Percentiles rank a stretch among this genome's conserved stretches.
Evolutionary conservation across 306 rosid genomes (phyloP).

Genomic region (Glycyrrhiza uralensis): DNA sequence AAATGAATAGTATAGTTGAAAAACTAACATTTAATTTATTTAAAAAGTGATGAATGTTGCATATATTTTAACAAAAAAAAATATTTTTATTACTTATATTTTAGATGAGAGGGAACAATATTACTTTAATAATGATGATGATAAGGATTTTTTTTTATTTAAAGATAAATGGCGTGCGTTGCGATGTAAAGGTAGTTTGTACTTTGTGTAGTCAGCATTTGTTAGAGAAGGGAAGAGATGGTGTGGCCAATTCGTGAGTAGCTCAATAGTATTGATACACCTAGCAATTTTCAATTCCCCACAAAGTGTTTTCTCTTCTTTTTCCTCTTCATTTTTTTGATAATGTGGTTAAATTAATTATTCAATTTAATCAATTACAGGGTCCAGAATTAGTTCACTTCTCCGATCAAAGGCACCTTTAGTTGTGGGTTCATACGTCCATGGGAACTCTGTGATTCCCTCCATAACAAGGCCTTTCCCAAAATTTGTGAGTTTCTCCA

Average conservation of each 20-base stretch:
- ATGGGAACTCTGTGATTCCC: slow-evolving; percentile 22
- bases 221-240: slow-evolving; percentile 41
- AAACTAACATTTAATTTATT: too few species aligned
- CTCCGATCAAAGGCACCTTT: slow-evolving; percentile 35
- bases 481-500: too few species aligned
- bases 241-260: slow-evolving; percentile 57
- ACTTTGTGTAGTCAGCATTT: not conserved
- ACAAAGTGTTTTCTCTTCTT: not conserved
- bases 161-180: not conserved
- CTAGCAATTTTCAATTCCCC: not conserved
- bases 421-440: slow-evolving; percentile 23
- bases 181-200: not conserved
- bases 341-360: not conserved
- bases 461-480: too few species aligned
- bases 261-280: not conserved
- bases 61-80: too few species aligned
- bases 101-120: not conserved
- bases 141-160: not conserved
- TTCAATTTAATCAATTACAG: slow-evolving; percentile 28
- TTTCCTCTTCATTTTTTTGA: not conserved
- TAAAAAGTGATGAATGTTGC: too few species aligned
- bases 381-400: slow-evolving; percentile 44
- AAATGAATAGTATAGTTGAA: too few species aligned
- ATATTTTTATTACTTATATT: too few species aligned
- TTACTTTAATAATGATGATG: not conserved